Evolutionary conservation across 2,329 filamentous ascomycete species (phyloP).

Genomic region (Botrytis hyacinthi): DNA sequence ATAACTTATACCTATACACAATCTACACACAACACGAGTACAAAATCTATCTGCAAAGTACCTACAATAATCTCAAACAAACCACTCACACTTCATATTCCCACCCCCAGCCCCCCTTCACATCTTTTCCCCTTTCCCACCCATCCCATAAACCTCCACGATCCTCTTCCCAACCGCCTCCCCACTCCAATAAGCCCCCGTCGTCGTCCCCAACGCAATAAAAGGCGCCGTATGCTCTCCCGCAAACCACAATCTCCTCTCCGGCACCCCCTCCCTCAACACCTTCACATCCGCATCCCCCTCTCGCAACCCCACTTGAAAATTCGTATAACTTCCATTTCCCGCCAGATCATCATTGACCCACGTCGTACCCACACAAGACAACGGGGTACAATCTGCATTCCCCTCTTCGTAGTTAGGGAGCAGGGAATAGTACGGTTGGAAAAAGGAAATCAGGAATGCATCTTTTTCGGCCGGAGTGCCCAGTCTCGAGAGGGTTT

Average conservation of each 20-base stretch:
- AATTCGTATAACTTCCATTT: conserved; percentile 67
- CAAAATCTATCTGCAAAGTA: neutral
- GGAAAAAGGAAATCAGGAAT: conserved; percentile 48
- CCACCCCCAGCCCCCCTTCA: too few species aligned
- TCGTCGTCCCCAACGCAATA: conserved; percentile 81
- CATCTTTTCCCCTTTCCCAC: neutral
- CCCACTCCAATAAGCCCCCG: conserved; percentile 82
- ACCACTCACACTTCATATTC: too few species aligned
- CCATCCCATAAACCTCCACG: conserved; percentile 50
- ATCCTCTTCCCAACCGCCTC: conserved; percentile 71
- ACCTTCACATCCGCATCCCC: conserved; percentile 59
- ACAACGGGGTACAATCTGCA: conserved; percentile 51
- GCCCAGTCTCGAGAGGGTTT: conserved; percentile 24
- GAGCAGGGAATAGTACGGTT: conserved; percentile 63
- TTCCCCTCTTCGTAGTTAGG: conserved; percentile 51
- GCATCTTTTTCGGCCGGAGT: conserved; percentile 33
- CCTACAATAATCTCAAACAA: neutral
- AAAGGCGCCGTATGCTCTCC: conserved; percentile 83
- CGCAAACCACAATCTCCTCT: conserved; percentile 56
- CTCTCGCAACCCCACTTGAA: conserved; percentile 57
- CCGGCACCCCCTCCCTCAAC: conserved; percentile 40
- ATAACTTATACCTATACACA: neutral
- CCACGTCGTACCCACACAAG: conserved; percentile 63
- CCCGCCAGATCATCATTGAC: conserved; percentile 63
- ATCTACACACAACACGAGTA: neutral